Base-by-base conservation (phyloP, 148 eudicot species). In the Chenopodium quinoa region DNA sequence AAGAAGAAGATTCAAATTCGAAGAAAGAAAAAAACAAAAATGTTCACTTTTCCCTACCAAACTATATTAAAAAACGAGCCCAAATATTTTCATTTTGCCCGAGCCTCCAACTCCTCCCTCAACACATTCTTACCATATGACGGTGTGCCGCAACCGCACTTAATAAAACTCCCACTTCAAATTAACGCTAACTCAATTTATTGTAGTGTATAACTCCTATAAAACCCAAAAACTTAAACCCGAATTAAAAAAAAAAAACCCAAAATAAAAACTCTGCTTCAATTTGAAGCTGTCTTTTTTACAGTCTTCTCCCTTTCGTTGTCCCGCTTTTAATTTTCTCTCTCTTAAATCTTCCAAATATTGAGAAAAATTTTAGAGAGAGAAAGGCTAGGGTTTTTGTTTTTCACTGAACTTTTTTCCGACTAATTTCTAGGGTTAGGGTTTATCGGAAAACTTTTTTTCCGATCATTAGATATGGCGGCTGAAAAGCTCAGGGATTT, bases 401-500 rank as follows among this genome's bases (percentile, higher is more conserved):
- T 4, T 2, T 44, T 22, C 14, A 44, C 75, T 29, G 10, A 7
- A 58, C 25, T 23, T 79, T 82, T 76, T 52, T 34, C 19, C 64
- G 64, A 67, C 37, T 65, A 71, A 80, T 60, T 75, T 72, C 46
- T 40, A 66, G 67, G 82, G 23, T 69, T 73, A 83, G 89, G 87
- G 85, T 86, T 87, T 81, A 84, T 81, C 78, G 64, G 46, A 78
- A 32, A 12, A n/a, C 44, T 5, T 32, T 82, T 80, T 81, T 78
- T 71, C 48, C 81, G 77, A 64, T 71, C 79, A 68, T 16, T 25
- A 0, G 66, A 40, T 76, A 95, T 95, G 97, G 97, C 98, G 80
- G 97, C 98, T 56, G 97, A 95, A 77, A 95, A 90, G 86, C 92
- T 95, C 48, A 82, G 93, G 76, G 99, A 95, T 86, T 93, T 95